Conservation (phyloP, 176 grass and related monocot species). For the Tillandsia fasciculata region DNA sequence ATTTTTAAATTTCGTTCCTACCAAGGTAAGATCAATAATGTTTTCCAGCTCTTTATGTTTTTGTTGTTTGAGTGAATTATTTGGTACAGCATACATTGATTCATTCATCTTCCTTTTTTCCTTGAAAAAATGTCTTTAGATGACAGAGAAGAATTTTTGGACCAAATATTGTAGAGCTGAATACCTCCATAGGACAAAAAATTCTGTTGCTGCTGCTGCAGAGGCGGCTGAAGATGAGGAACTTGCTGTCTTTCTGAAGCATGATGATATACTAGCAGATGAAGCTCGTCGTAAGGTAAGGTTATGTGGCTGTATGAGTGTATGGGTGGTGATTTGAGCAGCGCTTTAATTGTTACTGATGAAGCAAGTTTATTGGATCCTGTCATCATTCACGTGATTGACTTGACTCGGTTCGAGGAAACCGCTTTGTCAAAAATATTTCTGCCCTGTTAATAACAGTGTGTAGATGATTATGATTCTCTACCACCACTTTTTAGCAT, state of each 20-base stretch:
- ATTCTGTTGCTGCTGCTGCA: conserved; percentile 60
- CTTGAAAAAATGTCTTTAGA: conserved; percentile 16
- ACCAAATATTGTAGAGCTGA: conserved; percentile 97
- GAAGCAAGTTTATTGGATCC: too few species aligned
- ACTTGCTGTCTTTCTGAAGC: conserved; percentile 77
- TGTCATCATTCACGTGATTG: neutral
- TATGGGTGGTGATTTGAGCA: too few species aligned
- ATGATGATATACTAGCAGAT: conserved; percentile 86
- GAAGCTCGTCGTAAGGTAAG: conserved; percentile 68
- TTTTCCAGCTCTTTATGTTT: neutral
- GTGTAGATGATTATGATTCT: too few species aligned
- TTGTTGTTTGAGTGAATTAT: neutral
- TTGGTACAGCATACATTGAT: too few species aligned
- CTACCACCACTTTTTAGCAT: too few species aligned
- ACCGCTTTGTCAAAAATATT: too few species aligned
- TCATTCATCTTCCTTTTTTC: too few species aligned
- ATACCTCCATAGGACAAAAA: conserved; percentile 86
- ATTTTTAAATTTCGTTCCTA: conserved; percentile 78
- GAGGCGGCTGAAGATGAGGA: conserved; percentile 98
- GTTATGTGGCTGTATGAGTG: conserved; percentile 7
- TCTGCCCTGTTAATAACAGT: too few species aligned
- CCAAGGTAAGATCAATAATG: conserved; percentile 37
- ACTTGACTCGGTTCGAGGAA: too few species aligned
- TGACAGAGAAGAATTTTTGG: conserved; percentile 90
- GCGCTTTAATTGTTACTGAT: too few species aligned